phyloP scores from a whole-genome alignment of 164 flowering plant genomes.

The Saururus chinensis region DNA sequence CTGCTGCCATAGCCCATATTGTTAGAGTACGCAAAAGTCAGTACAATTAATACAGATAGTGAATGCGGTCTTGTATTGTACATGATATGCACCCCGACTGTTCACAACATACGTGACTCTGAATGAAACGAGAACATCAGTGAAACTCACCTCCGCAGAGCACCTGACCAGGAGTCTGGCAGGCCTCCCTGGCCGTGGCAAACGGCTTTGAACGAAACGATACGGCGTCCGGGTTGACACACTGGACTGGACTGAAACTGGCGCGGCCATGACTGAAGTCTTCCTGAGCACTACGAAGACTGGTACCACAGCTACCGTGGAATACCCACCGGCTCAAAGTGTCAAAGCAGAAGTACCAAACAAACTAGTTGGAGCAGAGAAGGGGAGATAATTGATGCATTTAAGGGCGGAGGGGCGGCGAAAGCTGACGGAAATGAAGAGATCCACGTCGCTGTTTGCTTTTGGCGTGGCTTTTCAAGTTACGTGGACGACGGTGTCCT shows the following conservation, averaged over 20 bases:
- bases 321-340: too few species aligned
- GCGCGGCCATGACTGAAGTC: too few species aligned
- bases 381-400: background rate
- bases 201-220: background rate
- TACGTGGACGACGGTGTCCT: background rate
- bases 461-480: background rate
- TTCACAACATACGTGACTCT: background rate
- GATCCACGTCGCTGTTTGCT: background rate
- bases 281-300: too few species aligned
- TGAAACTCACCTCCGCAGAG: background rate
- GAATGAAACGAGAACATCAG: background rate
- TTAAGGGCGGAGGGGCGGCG: background rate
- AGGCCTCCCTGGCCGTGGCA: background rate
- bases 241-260: too few species aligned
- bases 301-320: too few species aligned
- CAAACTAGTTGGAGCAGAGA: too few species aligned
- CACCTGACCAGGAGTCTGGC: background rate
- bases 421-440: background rate
- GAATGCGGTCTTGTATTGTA: too few species aligned
- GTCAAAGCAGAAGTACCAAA: too few species aligned
- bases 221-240: background rate
- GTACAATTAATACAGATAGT: too few species aligned
- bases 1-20: too few species aligned
- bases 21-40: too few species aligned
- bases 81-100: too few species aligned